Evolutionary conservation across 306 rosid species (phyloP).

Genomic region (Gastrolobium villosum): DNA sequence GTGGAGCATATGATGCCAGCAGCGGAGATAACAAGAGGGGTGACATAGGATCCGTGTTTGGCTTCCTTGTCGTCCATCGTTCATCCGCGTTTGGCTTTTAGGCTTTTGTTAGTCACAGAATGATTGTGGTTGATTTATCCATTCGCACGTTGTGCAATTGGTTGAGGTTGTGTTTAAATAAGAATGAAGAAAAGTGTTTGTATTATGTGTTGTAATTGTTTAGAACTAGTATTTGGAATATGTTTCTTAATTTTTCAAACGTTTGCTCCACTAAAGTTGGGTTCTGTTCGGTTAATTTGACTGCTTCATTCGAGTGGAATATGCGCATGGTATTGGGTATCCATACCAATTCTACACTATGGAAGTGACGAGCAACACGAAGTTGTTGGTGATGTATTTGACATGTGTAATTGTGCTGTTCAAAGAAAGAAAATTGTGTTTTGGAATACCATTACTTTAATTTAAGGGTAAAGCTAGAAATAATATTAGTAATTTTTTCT

Average conservation of each 20-base stretch:
- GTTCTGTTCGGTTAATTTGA: constrained; percentile 37
- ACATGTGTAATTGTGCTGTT: constrained; percentile 49
- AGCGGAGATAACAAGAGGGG: constrained; percentile 58
- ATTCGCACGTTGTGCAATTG: neutral
- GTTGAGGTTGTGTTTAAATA: constrained; percentile 29
- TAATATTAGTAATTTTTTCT: too few relatives aligned
- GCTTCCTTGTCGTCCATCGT: constrained; percentile 33
- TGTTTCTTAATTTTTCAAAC: constrained; percentile 4
- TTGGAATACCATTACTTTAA: neutral
- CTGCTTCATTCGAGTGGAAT: constrained; percentile 50
- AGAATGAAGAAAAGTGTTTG: neutral
- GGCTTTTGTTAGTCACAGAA: neutral
- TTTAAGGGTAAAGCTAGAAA: too few relatives aligned
- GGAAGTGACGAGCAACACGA: neutral
- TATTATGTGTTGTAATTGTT: neutral
- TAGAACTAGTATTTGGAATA: neutral
- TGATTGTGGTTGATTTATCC: neutral
- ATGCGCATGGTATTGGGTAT: neutral
- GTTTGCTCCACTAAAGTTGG: constrained; percentile 47
- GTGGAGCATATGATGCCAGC: constrained; percentile 47
- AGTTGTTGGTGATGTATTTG: constrained; percentile 39
- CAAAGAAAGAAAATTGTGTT: neutral
- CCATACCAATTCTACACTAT: constrained; percentile 26
- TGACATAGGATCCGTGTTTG: constrained; percentile 26
- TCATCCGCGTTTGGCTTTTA: constrained; percentile 13